These are phyloP conservation scores for Jamesozyma hellenica DNA, from an alignment of 805 yeast species.

Conservation along the genomic window DNA sequence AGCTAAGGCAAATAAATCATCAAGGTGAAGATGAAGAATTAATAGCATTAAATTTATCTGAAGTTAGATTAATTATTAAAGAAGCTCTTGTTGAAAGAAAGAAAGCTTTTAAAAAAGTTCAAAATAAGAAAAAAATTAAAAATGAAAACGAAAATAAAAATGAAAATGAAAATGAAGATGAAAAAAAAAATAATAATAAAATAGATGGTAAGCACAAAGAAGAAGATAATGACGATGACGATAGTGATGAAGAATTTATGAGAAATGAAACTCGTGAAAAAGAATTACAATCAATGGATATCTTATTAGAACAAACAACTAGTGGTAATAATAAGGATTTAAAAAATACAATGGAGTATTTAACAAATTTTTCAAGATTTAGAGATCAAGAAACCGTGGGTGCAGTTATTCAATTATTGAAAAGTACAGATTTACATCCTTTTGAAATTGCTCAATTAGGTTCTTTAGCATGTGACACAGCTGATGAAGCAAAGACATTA, in stretches of 20 bases:
- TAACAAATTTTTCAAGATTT: constrained; percentile 79
- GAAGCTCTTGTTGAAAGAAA: constrained; percentile 76
- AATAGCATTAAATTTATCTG: constrained; percentile 79
- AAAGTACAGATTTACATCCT: constrained; percentile 73
- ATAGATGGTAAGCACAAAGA: constrained; percentile 4
- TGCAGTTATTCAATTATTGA: constrained; percentile 82
- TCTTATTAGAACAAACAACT: constrained; percentile 27
- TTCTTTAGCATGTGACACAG: constrained; percentile 87
- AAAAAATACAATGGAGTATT: constrained; percentile 82
- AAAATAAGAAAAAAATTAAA: constrained; percentile 3
- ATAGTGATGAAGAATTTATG: constrained; percentile 28
- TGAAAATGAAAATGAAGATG: constrained; percentile 10
- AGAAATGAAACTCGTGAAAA: constrained; percentile 42
- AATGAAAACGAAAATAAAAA: constrained; percentile 5
- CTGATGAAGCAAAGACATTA: constrained; percentile 91
- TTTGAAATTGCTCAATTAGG: constrained; percentile 88
- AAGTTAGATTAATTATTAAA: constrained; percentile 80
- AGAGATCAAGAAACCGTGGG: constrained; percentile 86
- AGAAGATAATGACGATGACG: constrained; percentile 19
- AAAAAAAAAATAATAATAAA: background rate
- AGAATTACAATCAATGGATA: constrained; percentile 28
- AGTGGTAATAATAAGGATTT: constrained; percentile 80
- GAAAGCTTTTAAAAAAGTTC: constrained; percentile 39
- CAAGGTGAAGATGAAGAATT: constrained; percentile 68
- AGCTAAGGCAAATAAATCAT: constrained; percentile 66